These are phyloP conservation scores for Metarhizium guizhouense DNA, from an alignment of 2,329 filamentous ascomycete species.

Conservation along the genomic window DNA sequence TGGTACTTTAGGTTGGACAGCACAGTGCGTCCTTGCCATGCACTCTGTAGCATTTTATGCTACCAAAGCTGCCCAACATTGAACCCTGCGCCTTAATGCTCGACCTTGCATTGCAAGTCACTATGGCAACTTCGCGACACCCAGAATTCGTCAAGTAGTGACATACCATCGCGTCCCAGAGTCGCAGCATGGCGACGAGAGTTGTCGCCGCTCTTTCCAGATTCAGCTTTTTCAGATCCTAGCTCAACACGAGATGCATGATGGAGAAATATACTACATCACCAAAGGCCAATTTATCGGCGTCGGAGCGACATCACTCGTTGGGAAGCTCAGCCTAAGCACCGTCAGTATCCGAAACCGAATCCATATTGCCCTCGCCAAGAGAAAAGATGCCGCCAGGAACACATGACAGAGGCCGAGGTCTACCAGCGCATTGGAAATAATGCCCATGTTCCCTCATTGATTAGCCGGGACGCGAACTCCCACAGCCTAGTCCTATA, in stretches of 20 bases:
- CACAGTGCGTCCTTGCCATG: no score
- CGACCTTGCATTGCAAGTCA: no score
- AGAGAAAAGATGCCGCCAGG: constrained; percentile 2
- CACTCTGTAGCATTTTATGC: no score
- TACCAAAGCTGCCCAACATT: no score
- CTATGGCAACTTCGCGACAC: no score
- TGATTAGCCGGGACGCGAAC: constrained; percentile 1
- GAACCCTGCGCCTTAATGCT: no score
- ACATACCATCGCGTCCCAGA: no score
- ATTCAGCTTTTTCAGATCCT: background rate
- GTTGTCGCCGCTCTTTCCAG: background rate
- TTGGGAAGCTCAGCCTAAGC: constrained; percentile 12
- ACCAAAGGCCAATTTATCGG: constrained; percentile 11
- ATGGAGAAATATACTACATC: constrained; percentile 11
- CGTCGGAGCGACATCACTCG: constrained; percentile 9
- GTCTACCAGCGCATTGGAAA: constrained; percentile 1
- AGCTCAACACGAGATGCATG: background rate
- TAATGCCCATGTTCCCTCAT: background rate
- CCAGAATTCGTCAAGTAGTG: no score
- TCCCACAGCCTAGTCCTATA: background rate
- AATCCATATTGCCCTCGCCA: constrained; percentile 13
- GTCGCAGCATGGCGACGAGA: background rate
- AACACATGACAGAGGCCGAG: background rate
- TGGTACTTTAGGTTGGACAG: no score
- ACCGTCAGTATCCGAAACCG: constrained; percentile 11